Evolutionary conservation across 306 rosid genomes (phyloP).

Genomic region (Cucurbita moschata): DNA sequence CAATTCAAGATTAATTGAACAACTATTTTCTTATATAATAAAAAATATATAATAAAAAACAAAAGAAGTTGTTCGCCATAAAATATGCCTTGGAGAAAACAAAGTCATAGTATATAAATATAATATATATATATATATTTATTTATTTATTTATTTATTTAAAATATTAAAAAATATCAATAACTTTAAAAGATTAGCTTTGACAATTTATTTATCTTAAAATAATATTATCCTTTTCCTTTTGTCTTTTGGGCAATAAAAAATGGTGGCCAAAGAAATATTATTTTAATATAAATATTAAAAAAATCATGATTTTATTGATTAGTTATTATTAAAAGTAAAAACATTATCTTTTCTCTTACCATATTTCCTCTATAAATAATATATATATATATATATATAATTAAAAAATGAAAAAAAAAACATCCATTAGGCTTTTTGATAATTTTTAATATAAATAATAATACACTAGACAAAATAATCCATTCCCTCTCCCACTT

Average conservation of each 20-base stretch:
- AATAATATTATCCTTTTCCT: constrained; percentile 3
- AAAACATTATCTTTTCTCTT: constrained; percentile 15
- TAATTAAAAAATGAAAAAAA: background rate
- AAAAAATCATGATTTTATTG: background rate
- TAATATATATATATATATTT: background rate
- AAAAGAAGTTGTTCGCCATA: background rate
- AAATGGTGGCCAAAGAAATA: constrained; percentile 5
- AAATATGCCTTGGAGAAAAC: constrained; percentile 3
- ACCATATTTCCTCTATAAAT: background rate
- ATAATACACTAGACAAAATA: constrained; percentile 20
- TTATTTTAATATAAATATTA: constrained; percentile 14
- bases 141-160: background rate
- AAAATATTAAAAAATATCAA: background rate
- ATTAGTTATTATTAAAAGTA: background rate
- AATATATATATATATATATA: background rate
- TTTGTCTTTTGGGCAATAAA: constrained; percentile 19
- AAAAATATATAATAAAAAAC: background rate
- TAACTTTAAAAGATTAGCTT: constrained; percentile 8
- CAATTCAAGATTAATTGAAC: background rate
- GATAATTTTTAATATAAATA: background rate
- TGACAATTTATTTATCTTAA: constrained; percentile 8
- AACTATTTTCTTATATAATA: too few species aligned
- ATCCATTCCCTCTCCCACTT: constrained; percentile 25
- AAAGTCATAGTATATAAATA: background rate
- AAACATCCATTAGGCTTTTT: background rate